Evolutionary conservation across 441 rosid genomes (phyloP), one percentile per base, ranked within the genome.

Genomic region (Gossypium davidsonii): DNA sequence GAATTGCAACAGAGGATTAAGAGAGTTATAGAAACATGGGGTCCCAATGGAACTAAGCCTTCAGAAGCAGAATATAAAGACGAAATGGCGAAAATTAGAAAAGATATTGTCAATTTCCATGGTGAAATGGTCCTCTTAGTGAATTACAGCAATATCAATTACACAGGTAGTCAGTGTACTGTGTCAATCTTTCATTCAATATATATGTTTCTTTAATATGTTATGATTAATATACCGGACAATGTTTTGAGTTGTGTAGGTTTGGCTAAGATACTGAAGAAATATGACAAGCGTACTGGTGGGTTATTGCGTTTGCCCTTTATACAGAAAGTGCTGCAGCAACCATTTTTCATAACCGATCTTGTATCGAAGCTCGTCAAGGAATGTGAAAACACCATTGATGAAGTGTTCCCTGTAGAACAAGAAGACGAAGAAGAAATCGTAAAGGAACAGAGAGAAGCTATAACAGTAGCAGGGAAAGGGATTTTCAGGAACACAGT

Each of bases 121-220:
- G 98, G 97, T 1, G 97, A 93, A 76, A 93, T 93, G 96, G 96
- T 93, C 72, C 90, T 93, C 37, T 77, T 93, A 2, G 87, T 84
- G 57, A 85, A 91, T 78, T 93, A 93, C 79, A 91, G 97, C 87
- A 90, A 85, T 67, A 77, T 93, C 76, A 93, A 91, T 76, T 93
- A 86, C 84, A 90, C 93, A 77, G 96, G 96, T 87, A 53, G 8
- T 17, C 17, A 14, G 6, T 5, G 42, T 12, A 56, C 14, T 10
- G 61, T 56, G 3, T 70, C 25, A n/a, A 42, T 12, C 25, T 42
- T 39, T 21, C 31, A 3, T 26, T 67, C 71, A 46, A 66, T 21
- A 12, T 23, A 6, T 34, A 37, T 37, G 8, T 37, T 37, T 37
- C 2, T 37, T 37, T 37, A 37, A 37, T 34, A 34, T 34, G 9